phyloP scores from a whole-genome alignment of 1,139 yeast genomes.

The Candida glucosophila region DNA sequence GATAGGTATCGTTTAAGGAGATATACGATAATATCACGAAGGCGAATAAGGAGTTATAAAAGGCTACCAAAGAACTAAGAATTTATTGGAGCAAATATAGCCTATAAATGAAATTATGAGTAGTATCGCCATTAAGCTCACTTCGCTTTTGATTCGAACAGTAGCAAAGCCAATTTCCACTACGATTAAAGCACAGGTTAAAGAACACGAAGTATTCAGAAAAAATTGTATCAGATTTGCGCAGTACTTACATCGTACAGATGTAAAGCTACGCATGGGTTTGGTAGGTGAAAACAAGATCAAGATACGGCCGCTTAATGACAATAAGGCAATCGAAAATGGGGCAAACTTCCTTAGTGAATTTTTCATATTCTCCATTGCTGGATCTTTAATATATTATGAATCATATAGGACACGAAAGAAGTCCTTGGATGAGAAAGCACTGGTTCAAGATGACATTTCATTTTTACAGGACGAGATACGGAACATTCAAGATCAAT shows the following conservation, averaged over 20 bases:
- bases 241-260: constrained; percentile 63
- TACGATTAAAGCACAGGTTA: constrained; percentile 66
- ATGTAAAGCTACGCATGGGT: constrained; percentile 52
- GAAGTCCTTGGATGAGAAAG: constrained; percentile 56
- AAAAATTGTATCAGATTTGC: constrained; percentile 61
- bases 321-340: constrained; percentile 72
- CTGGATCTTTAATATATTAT: constrained; percentile 68
- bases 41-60: too few relatives aligned
- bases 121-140: constrained; percentile 64
- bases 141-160: constrained; percentile 67
- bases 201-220: constrained; percentile 61
- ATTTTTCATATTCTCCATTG: constrained; percentile 67
- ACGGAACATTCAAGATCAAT: constrained; percentile 44
- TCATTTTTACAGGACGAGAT: constrained; percentile 62
- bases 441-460: constrained; percentile 61
- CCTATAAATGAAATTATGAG: too few relatives aligned
- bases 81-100: too few relatives aligned
- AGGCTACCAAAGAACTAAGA: too few relatives aligned
- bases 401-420: constrained; percentile 65
- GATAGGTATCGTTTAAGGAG: too few relatives aligned
- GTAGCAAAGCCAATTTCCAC: constrained; percentile 78
- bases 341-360: constrained; percentile 81
- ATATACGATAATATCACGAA: too few relatives aligned
- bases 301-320: constrained; percentile 72
- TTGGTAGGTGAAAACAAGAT: constrained; percentile 52